Conservation (phyloP, 2,329 filamentous ascomycete species). For the Geosmithia morbida region DNA sequence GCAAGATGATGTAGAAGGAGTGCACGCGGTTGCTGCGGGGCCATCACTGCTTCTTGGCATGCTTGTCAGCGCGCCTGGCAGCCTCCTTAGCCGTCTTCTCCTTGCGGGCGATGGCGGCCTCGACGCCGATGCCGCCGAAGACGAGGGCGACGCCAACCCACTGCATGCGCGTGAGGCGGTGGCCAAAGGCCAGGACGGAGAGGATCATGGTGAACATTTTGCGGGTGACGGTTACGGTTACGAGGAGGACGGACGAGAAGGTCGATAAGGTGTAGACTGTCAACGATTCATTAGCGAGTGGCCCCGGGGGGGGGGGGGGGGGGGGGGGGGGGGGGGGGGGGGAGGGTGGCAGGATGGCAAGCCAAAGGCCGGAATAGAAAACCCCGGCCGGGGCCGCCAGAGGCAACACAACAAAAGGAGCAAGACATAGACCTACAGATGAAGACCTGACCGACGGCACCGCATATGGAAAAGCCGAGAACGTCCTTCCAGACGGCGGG, state of each 20-base stretch:
- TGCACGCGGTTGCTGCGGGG: too few relatives aligned
- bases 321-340: too few relatives aligned
- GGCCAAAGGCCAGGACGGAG: constrained; percentile 88
- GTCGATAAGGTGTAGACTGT: constrained; percentile 82
- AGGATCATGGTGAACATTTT: constrained; percentile 99
- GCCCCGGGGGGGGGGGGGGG: too few relatives aligned
- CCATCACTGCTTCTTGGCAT: constrained; percentile 17
- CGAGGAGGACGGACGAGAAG: constrained; percentile 82
- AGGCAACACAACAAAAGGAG: neutral
- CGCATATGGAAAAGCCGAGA: constrained; percentile 76
- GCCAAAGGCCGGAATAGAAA: too few relatives aligned
- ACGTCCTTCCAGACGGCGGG: constrained; percentile 79
- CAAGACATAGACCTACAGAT: constrained; percentile 47
- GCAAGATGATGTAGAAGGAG: too few relatives aligned
- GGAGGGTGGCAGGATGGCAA: too few relatives aligned
- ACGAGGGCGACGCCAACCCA: constrained; percentile 87
- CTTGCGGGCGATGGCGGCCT: constrained; percentile 63
- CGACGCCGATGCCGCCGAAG: constrained; percentile 88
- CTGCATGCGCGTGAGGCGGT: constrained; percentile 74
- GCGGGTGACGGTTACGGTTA: constrained; percentile 91
- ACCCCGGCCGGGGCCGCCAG: neutral
- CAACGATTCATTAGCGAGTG: neutral
- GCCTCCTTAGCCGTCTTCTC: constrained; percentile 75
- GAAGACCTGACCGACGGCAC: constrained; percentile 88
- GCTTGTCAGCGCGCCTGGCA: constrained; percentile 29